A percentile compares a stretch with the other conserved stretches of the same genome.
These are phyloP conservation scores for Trametes punicea DNA, from an alignment of 768 basidiomycete genomes.

Conservation along the genomic window DNA sequence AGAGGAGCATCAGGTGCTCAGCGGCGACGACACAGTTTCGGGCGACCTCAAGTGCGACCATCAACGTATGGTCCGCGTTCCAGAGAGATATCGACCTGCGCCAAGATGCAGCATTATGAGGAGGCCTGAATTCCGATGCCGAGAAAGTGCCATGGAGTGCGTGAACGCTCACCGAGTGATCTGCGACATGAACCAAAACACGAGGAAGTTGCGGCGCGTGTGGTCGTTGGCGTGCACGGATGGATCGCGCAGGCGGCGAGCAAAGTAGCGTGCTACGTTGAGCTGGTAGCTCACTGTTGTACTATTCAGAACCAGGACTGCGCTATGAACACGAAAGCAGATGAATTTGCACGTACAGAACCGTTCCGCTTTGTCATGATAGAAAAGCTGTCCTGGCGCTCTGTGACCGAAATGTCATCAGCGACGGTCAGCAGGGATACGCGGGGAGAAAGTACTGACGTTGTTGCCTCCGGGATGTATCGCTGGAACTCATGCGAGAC, in stretches of 20 bases:
- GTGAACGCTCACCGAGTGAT: slow-evolving; percentile 44
- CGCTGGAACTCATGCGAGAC: slow-evolving; percentile 68
- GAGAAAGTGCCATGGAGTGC: background rate
- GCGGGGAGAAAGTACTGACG: slow-evolving; percentile 37
- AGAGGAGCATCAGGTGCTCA: slow-evolving; percentile 57
- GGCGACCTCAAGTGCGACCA: slow-evolving; percentile 58
- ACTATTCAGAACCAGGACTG: background rate
- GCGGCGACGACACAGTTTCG: slow-evolving; percentile 49
- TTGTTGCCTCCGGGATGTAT: slow-evolving; percentile 55
- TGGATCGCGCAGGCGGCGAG: slow-evolving; percentile 54
- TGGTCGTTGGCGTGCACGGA: slow-evolving; percentile 50
- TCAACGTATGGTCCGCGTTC: slow-evolving; percentile 55
- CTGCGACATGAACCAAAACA: slow-evolving; percentile 76
- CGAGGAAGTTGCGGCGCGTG: slow-evolving; percentile 60
- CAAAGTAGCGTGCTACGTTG: slow-evolving; percentile 52
- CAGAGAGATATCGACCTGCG: slow-evolving; percentile 53
- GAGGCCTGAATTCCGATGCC: background rate
- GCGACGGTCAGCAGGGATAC: too few species aligned
- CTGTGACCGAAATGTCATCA: slow-evolving; percentile 35
- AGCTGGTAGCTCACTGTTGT: slow-evolving; percentile 57
- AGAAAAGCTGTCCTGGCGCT: slow-evolving; percentile 23
- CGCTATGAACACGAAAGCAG: background rate
- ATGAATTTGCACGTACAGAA: slow-evolving; percentile 23
- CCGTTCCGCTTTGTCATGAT: slow-evolving; percentile 26
- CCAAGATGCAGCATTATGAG: slow-evolving; percentile 1